Evolutionary conservation across 2,329 filamentous ascomycete species (phyloP), one percentile per base, ranked within the genome.

Genomic region (Sporothrix schenckii): DNA sequence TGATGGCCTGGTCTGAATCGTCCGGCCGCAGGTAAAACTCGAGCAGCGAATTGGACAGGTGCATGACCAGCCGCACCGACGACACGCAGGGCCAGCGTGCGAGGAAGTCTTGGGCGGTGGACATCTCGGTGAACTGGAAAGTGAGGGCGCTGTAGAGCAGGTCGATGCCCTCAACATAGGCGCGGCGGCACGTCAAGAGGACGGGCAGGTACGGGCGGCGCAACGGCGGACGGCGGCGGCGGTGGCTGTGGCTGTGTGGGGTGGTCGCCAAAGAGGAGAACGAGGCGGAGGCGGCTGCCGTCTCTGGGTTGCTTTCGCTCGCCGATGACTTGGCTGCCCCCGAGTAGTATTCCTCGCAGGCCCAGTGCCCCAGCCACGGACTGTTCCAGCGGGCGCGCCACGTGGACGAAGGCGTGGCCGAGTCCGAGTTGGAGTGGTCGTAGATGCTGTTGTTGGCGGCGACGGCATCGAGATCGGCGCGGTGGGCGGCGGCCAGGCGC

Each of bases 51-150:
- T 74, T 72, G 47, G 73, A 71, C 10, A 75, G 52, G 50, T 74
- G 71, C 53, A 78, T 70, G 72, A 73, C 75, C 16, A 79, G 66
- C 30, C 78, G 76, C 5, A 79, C 16, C 9, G 74, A 76, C 19
- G 75, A 73, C 3, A 68, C 53, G 34, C 61, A 60, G 14, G 72
- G 63, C 61, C 75, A 75, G 53, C 63, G 66, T 4, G 49, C 44
- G 41, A 79, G 70, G 66, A 78, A 79, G 19, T 69, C 66, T 21
- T 56, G 63, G 30, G 76, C 76, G 0, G 73, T 69, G 50, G 53
- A 34, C 41, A 72, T 73, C 65, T 78, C 74, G 70, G 75, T 78
- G 56, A 79, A 76, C 72, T 76, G 72, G 70, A 78, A 78, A 44
- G 75, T 78, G 5, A 76, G 69, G 63, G 66, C 66, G 16, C 63